Base-by-base conservation (phyloP, 1,284 basidiomycete species). In the Ceratobasidium sp. region DNA sequence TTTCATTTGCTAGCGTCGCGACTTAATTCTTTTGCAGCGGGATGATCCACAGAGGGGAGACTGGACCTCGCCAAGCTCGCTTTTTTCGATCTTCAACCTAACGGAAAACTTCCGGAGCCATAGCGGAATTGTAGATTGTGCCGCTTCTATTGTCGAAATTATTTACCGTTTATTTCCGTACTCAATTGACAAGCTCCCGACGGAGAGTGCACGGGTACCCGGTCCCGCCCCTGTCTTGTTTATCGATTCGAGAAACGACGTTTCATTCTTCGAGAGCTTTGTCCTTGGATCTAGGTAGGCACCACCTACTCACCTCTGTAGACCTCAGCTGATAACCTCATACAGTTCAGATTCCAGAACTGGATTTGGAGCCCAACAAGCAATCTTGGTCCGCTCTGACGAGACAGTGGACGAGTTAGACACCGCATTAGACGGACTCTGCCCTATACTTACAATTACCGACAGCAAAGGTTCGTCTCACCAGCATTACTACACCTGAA, bases 341-440 rank as follows among this genome's bases (percentile, higher is more conserved):
- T n/a, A n/a, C n/a, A 67, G 66, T 51, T 13, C 66, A 3, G 12
- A 20, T 13, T n/a, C 44, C 15, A 67, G 26, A n/a, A 33, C 10
- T 3, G 66, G 44, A 51, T 67, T 76, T 39, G 73, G 73, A 5
- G 61, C 73, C 13, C 61, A 76, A n/a, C 73, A 76, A 28, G 80
- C 67, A 5, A 94, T 94, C 46, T 84, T 94, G 0, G 93, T 94
- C 1, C 89, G 93, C 20, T 86, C 92, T 78, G 88, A 92, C 2
- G 83, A 82, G 2, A 90, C 91, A 0, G 84, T 85, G 15, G 83
- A 89, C 0, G 86, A 86, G 75, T 83, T 94, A 0, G 85, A 86
- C n/a, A 81, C 86, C 4, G 86, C 90, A 82, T 86, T 93, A 3
- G 92, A 92, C 0, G 86, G 91, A 23, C 87, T 92, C 20, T 92